Percentiles rank a stretch among this genome's conserved stretches.
Evolutionary conservation across 306 rosid genomes (phyloP).

Genomic region (Vigna trinervia): DNA sequence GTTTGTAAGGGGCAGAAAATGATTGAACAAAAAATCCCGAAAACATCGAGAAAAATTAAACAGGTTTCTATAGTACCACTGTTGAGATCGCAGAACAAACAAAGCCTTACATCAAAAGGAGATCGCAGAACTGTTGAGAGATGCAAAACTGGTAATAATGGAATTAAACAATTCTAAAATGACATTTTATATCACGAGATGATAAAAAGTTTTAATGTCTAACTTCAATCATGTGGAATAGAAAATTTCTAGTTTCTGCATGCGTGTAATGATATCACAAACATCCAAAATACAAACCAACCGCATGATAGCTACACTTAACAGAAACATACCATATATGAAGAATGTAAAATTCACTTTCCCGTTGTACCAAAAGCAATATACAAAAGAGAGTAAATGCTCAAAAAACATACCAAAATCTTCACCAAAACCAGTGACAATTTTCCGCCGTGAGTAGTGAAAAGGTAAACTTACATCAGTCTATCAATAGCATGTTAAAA

Average conservation of each 20-base stretch:
- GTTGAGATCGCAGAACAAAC: too few species aligned
- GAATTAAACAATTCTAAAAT: neutral
- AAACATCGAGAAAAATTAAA: neutral
- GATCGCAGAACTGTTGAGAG: too few species aligned
- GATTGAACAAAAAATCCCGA: neutral
- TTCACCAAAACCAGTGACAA: neutral
- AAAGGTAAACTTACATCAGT: neutral
- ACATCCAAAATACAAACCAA: constrained; percentile 17
- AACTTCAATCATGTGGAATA: neutral
- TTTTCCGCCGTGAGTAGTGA: neutral
- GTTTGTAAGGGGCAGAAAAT: constrained; percentile 16
- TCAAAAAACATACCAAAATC: neutral
- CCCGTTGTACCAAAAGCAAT: neutral
- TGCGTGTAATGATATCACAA: constrained; percentile 33
- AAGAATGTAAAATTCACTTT: constrained; percentile 31
- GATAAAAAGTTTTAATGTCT: constrained; percentile 1
- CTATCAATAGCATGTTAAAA: neutral
- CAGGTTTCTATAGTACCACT: neutral
- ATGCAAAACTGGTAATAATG: neutral
- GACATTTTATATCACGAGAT: neutral
- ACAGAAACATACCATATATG: neutral
- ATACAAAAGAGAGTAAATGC: neutral
- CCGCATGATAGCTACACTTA: neutral
- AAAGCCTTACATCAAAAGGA: too few species aligned
- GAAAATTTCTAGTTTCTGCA: neutral